phyloP scores from a whole-genome alignment of 1,284 basidiomycete genomes.

The Ganoderma leucocontextum region DNA sequence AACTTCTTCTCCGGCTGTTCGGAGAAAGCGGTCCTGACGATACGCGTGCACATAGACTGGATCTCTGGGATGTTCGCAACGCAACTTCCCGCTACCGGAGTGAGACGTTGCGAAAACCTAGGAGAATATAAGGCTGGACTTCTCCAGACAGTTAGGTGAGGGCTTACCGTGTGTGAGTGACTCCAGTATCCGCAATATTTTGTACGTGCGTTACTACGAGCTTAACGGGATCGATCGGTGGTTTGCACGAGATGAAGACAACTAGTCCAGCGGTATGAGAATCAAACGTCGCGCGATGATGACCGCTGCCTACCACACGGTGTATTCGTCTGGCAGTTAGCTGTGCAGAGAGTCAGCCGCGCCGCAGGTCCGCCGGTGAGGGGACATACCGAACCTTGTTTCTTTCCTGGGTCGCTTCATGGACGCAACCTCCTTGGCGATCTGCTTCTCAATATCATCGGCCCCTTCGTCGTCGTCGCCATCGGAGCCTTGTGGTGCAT shows the following conservation, averaged over 20 bases:
- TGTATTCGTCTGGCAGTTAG: slow-evolving; percentile 78
- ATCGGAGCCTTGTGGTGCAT: slow-evolving; percentile 37
- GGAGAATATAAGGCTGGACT: not conserved
- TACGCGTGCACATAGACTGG: slow-evolving; percentile 59
- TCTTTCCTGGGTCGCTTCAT: slow-evolving; percentile 73
- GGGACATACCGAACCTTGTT: slow-evolving; percentile 67
- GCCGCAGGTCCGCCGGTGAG: slow-evolving; percentile 8
- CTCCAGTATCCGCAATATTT: slow-evolving; percentile 67
- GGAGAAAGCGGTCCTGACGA: slow-evolving; percentile 61
- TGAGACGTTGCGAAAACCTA: slow-evolving; percentile 74
- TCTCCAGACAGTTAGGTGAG: not conserved
- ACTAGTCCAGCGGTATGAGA: slow-evolving; percentile 51
- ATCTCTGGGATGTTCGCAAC: slow-evolving; percentile 76
- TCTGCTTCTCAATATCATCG: slow-evolving; percentile 70
- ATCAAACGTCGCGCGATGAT: not conserved
- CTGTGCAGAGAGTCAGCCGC: slow-evolving; percentile 46
- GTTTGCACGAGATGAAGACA: slow-evolving; percentile 79
- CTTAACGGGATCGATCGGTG: slow-evolving; percentile 79
- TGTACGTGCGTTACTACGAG: slow-evolving; percentile 71
- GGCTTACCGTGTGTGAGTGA: slow-evolving; percentile 69
- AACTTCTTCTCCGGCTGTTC: slow-evolving; percentile 52
- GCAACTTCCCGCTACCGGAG: slow-evolving; percentile 73
- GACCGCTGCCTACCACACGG: slow-evolving; percentile 64
- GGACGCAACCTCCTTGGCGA: slow-evolving; percentile 72
- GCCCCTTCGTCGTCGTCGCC: slow-evolving; percentile 46